These are phyloP conservation scores for Xylariaceae sp. DNA, from an alignment of 2,329 filamentous ascomycete species.

Conservation along the genomic window DNA sequence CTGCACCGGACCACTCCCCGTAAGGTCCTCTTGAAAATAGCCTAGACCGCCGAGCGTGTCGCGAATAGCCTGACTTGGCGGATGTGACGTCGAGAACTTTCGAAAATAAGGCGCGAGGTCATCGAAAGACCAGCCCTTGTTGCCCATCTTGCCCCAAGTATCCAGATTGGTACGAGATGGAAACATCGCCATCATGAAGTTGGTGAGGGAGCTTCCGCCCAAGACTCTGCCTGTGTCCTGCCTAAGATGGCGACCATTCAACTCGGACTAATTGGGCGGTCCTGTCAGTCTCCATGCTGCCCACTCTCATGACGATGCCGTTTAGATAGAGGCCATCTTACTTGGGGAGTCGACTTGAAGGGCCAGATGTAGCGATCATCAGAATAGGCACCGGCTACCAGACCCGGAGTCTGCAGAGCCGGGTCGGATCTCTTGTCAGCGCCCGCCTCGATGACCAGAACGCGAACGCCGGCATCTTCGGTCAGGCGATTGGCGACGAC, in stretches of 20 bases:
- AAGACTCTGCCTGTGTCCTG: constrained; percentile 33
- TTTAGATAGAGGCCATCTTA: constrained; percentile 8
- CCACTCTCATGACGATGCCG: not conserved
- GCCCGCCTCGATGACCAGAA: constrained; percentile 40
- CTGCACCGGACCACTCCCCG: constrained; percentile 33
- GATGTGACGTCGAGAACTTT: constrained; percentile 19
- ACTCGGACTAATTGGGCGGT: constrained; percentile 14
- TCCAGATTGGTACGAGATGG: constrained; percentile 19
- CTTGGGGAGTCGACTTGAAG: constrained; percentile 34
- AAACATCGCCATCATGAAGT: constrained; percentile 23
- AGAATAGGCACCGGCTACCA: constrained; percentile 20
- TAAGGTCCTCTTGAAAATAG: constrained; percentile 30
- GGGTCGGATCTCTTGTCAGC: constrained; percentile 32
- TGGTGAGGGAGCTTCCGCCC: constrained; percentile 29
- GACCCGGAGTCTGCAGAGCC: constrained; percentile 35
- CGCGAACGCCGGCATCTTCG: constrained; percentile 32
- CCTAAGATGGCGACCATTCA: constrained; percentile 29
- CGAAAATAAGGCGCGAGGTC: constrained; percentile 19
- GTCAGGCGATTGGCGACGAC: constrained; percentile 42
- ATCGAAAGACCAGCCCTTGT: constrained; percentile 21
- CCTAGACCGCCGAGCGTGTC: constrained; percentile 15
- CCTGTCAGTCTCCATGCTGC: constrained; percentile 4
- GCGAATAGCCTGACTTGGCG: constrained; percentile 14
- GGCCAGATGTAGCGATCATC: constrained; percentile 39
- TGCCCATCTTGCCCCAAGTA: constrained; percentile 19